Percentiles rank a stretch among this genome's conserved stretches.
phyloP scores from a whole-genome alignment of 2,329 filamentous ascomycete species.

The Colletotrichum lini region DNA sequence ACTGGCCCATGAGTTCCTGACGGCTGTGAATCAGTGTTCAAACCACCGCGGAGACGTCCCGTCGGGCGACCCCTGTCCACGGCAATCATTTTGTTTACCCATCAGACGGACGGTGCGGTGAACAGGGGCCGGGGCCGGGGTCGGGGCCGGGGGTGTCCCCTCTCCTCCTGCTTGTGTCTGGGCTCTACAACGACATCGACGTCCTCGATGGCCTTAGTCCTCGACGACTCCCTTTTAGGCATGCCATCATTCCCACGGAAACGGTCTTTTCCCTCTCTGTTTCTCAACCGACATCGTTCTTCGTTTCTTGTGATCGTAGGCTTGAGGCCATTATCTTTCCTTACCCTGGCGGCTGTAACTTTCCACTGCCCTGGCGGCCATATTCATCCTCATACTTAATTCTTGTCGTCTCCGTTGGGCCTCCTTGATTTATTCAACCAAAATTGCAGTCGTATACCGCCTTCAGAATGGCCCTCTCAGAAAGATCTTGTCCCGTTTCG shows the following conservation, averaged over 20 bases:
- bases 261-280: constrained; percentile 1
- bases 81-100: constrained; percentile 24
- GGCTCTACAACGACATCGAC: constrained; percentile 4
- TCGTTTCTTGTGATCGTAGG: background rate
- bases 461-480: constrained; percentile 46
- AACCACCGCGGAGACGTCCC: constrained; percentile 29
- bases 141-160: background rate
- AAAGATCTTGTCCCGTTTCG: constrained; percentile 51
- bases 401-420: background rate
- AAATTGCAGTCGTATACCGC: background rate
- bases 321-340: constrained; percentile 23
- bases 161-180: constrained; percentile 17
- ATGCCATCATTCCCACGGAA: constrained; percentile 5
- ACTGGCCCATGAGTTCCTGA: constrained; percentile 22
- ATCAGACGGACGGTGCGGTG: constrained; percentile 20
- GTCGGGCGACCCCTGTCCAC: constrained; percentile 18
- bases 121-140: constrained; percentile 20
- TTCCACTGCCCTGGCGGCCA: constrained; percentile 25
- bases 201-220: background rate
- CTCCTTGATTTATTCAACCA: background rate
- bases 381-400: constrained; percentile 19
- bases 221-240: constrained; percentile 20
- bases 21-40: constrained; percentile 30
- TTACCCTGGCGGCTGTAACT: constrained; percentile 29
- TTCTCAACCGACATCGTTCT: constrained; percentile 5